Conservation (phyloP, 352 stramenopile species). For the Phytopythium mirpurense region DNA sequence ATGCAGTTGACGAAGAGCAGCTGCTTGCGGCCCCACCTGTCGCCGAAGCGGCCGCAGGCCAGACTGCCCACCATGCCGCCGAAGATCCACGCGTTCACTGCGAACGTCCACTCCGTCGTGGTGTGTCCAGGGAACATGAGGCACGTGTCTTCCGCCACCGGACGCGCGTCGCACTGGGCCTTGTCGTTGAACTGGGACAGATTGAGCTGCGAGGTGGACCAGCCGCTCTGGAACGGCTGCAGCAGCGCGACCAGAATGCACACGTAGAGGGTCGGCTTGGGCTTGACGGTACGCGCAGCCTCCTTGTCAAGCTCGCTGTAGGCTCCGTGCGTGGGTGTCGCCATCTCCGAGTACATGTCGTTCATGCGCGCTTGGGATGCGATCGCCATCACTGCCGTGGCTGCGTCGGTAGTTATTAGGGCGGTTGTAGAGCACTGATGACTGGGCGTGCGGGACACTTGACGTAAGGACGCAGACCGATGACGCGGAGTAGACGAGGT, state of each 20-base stretch:
- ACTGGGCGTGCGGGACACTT: too few relatives aligned
- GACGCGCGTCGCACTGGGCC: conserved; percentile 13
- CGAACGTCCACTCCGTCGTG: conserved; percentile 32
- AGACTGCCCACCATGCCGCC: conserved; percentile 49
- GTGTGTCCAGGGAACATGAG: conserved; percentile 50
- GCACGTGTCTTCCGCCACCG: conserved; percentile 16
- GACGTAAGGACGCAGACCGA: too few relatives aligned
- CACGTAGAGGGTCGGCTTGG: conserved; percentile 27
- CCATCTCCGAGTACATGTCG: too few relatives aligned
- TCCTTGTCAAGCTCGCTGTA: too few relatives aligned
- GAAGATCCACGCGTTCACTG: conserved; percentile 49
- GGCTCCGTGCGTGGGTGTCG: too few relatives aligned
- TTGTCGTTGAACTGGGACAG: conserved; percentile 23
- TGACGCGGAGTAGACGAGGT: too few relatives aligned
- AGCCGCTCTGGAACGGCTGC: conserved; percentile 29
- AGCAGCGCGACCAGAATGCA: conserved; percentile 12
- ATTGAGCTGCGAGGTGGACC: conserved; percentile 33
- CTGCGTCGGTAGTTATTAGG: too few relatives aligned
- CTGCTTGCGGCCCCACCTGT: conserved; percentile 22
- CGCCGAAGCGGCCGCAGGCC: conserved; percentile 24
- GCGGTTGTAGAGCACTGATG: too few relatives aligned
- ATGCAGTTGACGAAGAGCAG: conserved; percentile 18
- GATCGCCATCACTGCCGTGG: too few relatives aligned
- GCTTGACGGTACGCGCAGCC: too few relatives aligned
- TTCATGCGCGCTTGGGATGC: too few relatives aligned